Evolutionary conservation across 495 filamentous ascomycete species (phyloP).

Genomic region (Annulohypoxylon maeteangense): DNA sequence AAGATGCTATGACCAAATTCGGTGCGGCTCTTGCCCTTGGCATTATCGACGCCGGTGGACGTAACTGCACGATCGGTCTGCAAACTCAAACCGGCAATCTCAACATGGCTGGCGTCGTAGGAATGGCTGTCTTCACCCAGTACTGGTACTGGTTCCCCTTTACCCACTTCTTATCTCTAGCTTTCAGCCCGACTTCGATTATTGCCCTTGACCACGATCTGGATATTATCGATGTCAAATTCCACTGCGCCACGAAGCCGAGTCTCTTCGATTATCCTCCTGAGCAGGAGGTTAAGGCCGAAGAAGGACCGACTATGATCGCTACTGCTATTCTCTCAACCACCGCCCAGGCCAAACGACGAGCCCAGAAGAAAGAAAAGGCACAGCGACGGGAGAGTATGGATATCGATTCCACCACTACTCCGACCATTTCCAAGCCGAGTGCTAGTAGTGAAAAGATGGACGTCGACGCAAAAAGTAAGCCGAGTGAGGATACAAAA

Average conservation of each 20-base stretch:
- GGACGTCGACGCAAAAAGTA: constrained; percentile 81
- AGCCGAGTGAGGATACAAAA: constrained; percentile 70
- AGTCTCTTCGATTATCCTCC: constrained; percentile 98
- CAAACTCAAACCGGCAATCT: constrained; percentile 98
- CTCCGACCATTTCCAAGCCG: constrained; percentile 71
- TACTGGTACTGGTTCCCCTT: constrained; percentile 99
- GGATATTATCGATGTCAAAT: constrained; percentile 94
- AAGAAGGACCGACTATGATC: constrained; percentile 92
- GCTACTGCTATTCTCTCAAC: constrained; percentile 97
- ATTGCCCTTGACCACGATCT: constrained; percentile 94
- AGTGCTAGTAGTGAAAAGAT: constrained; percentile 80
- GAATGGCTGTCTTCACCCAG: constrained; percentile 97
- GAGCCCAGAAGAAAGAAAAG: constrained; percentile 79
- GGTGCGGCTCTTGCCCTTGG: constrained; percentile 93
- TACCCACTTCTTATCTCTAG: constrained; percentile 94
- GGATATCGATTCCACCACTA: constrained; percentile 86
- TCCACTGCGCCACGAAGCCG: constrained; percentile 91
- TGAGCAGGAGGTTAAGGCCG: constrained; percentile 91
- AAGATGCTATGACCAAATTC: constrained; percentile 99
- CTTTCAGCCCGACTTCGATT: constrained; percentile 92
- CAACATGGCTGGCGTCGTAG: constrained; percentile 97
- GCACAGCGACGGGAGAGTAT: constrained; percentile 83
- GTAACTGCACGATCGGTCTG: constrained; percentile 97
- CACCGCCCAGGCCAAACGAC: constrained; percentile 94
- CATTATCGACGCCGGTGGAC: constrained; percentile 97